These are phyloP conservation scores for Backusella psychrophila DNA, from an alignment of 192 early-diverging fungal species.

Conservation along the genomic window DNA sequence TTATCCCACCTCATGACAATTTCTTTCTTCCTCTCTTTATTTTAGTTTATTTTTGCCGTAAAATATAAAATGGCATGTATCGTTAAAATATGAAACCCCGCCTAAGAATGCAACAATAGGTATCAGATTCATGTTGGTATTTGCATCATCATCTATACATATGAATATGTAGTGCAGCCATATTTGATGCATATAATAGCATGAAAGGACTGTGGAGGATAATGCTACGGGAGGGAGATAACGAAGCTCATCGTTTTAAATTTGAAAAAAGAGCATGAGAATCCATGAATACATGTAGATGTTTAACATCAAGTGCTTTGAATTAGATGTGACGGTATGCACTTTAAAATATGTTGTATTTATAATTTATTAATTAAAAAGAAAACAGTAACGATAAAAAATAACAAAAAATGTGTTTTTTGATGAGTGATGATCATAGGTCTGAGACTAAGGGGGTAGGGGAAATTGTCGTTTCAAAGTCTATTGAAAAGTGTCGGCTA, in stretches of 20 bases:
- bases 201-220: too few relatives aligned
- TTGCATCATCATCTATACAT: too few relatives aligned
- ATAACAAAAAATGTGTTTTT: background rate
- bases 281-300: background rate
- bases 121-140: too few relatives aligned
- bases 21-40: background rate
- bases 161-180: too few relatives aligned
- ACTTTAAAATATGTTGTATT: background rate
- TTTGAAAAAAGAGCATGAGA: too few relatives aligned
- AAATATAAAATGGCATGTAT: background rate
- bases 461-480: background rate
- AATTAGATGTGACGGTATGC: background rate
- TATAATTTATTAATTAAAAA: background rate
- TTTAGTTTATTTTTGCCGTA: background rate
- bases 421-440: background rate
- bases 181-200: too few relatives aligned
- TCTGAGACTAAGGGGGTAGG: background rate
- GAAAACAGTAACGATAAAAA: background rate
- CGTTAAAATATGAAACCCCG: background rate
- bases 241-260: too few relatives aligned
- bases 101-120: background rate
- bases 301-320: background rate
- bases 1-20: background rate
- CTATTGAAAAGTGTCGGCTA: background rate
- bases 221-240: too few relatives aligned